Evolutionary conservation across 2,329 filamentous ascomycete genomes (phyloP).

Genomic region (Clonostachys rosea): DNA sequence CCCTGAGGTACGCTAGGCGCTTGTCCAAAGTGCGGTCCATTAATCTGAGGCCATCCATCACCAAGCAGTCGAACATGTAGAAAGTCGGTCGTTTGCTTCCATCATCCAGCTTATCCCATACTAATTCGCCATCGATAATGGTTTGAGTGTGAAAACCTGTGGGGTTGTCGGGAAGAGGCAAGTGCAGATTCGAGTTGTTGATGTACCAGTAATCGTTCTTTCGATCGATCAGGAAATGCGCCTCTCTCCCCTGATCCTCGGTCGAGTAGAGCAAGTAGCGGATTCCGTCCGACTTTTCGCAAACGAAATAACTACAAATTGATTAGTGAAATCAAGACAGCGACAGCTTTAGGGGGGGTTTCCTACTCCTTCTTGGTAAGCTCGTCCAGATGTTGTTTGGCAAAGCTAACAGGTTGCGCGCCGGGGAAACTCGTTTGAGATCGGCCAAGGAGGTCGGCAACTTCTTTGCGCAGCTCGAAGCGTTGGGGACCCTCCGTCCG

Average conservation of each 20-base stretch:
- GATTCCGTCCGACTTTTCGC: constrained; percentile 96
- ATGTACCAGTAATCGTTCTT: constrained; percentile 97
- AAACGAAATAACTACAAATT: constrained; percentile 75
- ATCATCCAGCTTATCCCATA: constrained; percentile 71
- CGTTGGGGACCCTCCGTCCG: constrained; percentile 60
- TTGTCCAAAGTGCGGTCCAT: constrained; percentile 83
- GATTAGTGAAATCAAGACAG: constrained; percentile 3
- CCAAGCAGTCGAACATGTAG: constrained; percentile 89
- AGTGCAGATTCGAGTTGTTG: constrained; percentile 65
- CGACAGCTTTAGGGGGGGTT: neutral
- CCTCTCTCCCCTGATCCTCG: constrained; percentile 57
- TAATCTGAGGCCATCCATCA: constrained; percentile 70
- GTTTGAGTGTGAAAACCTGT: constrained; percentile 73
- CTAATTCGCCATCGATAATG: constrained; percentile 87
- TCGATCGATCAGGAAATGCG: constrained; percentile 92
- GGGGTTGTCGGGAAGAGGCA: constrained; percentile 66
- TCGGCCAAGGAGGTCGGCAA: constrained; percentile 71
- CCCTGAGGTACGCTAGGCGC: constrained; percentile 79
- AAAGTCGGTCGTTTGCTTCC: constrained; percentile 71
- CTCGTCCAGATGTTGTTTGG: constrained; percentile 75
- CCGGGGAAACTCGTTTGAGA: constrained; percentile 71
- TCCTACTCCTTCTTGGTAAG: constrained; percentile 71
- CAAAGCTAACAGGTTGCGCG: constrained; percentile 92
- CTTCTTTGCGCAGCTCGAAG: constrained; percentile 61
- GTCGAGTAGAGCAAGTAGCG: constrained; percentile 93